These are phyloP conservation scores for Boletus rex-veris DNA, from an alignment of 768 basidiomycete genomes.

Conservation along the genomic window DNA sequence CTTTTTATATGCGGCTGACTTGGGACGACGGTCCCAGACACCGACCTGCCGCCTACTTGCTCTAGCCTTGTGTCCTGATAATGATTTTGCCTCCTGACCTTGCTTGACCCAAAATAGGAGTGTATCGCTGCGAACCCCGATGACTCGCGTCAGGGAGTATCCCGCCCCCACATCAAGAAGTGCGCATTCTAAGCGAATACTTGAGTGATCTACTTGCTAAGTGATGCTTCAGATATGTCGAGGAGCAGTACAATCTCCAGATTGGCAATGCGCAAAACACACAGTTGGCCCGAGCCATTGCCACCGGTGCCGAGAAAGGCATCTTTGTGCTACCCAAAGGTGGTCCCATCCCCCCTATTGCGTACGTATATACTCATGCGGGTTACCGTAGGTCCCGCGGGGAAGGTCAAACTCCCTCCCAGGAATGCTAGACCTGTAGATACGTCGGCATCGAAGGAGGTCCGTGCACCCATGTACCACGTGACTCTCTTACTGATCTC, in stretches of 20 bases:
- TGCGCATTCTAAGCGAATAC: conserved; percentile 36
- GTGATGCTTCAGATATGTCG: conserved; percentile 61
- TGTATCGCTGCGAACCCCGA: conserved; percentile 72
- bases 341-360: conserved; percentile 24
- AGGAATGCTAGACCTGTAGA: conserved; percentile 51
- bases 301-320: conserved; percentile 76
- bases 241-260: conserved; percentile 75
- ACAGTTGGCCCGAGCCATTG: conserved; percentile 78
- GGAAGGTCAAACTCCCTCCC: conserved; percentile 66
- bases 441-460: conserved; percentile 55
- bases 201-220: conserved; percentile 15
- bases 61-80: conserved; percentile 6
- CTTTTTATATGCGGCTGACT: conserved; percentile 12
- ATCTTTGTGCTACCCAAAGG: conserved; percentile 89
- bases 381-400: conserved; percentile 38
- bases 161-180: conserved; percentile 93
- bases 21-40: conserved; percentile 5
- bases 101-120: conserved; percentile 52
- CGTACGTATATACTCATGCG: conserved; percentile 1
- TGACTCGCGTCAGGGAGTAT: conserved; percentile 80
- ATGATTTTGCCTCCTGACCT: conserved; percentile 20
- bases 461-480: conserved; percentile 33
- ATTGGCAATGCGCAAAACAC: conserved; percentile 75
- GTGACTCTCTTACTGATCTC: conserved; percentile 16
- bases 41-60: not conserved